Base-by-base conservation (phyloP, 2,329 filamentous ascomycete species). In the Fusarium guadeloupense region DNA sequence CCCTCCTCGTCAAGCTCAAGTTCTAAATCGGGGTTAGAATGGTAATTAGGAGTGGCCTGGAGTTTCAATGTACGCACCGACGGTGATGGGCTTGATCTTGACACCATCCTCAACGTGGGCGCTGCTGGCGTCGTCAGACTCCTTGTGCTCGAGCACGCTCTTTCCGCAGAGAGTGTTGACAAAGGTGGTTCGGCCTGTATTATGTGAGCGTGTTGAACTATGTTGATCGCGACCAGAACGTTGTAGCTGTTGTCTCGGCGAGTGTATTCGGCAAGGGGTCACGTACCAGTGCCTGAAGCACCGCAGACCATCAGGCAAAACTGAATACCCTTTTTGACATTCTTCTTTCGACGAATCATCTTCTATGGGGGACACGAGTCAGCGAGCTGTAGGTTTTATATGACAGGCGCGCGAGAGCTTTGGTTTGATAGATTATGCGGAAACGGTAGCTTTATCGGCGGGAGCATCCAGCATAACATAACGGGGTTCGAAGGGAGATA, bases 281-380 rank as follows among this genome's bases (percentile, higher is more conserved):
- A 81, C 85, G 74, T 88, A 97, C 93, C 95, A 80, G 95, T 98
- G 80, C 95, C 95, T 72, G 94, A 98, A 77, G 95, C 95, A 83
- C 95, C 95, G 78, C 95, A 98, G 75, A 99, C 95, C 95, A 99
- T 99, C 87, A 99, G 82, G 80, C 93, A 98, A 85, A 99, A 99
- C 85, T 99, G 95, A 76, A 99, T 98, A 77, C 95, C 95, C 88
- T 97, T 97, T 91, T 97, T 97, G 83, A 99, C 94, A 87, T 99
- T 98, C 91, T 99, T 99, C 94, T 99, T 99, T 81, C 92, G 90
- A 82, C 95, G 93, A 78, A 97, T 93, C 91, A 97, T 95, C 81
- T 96, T 92, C 88, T 92, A 78, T 62, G 72, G 21, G 44, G 53
- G 50, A 20, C 23, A 53, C 52, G 43, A 47, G 69, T 77, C 54